phyloP scores from a whole-genome alignment of 1,284 basidiomycete genomes.

The Mrakiaceae sp. region DNA sequence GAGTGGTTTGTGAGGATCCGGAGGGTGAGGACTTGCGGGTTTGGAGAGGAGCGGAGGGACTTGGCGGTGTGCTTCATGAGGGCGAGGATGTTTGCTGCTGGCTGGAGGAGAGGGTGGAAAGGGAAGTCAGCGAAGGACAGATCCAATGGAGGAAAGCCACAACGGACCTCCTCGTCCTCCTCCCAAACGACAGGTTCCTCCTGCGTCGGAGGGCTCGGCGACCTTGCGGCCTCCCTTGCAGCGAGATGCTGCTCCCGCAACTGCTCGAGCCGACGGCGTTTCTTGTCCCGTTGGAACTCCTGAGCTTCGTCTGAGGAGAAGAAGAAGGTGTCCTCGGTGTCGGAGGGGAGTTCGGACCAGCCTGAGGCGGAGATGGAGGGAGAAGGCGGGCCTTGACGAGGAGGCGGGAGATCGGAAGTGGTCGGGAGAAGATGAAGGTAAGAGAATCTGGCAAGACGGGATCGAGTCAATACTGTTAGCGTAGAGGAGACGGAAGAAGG shows the following conservation, averaged over 20 bases:
- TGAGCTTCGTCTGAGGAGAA: slow-evolving; percentile 53
- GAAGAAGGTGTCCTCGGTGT: slow-evolving; percentile 68
- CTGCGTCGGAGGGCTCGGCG: slow-evolving; percentile 14
- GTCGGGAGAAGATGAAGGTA: slow-evolving; percentile 57
- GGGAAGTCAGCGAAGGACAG: background rate
- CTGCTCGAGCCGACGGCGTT: slow-evolving; percentile 48
- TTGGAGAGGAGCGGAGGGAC: slow-evolving; percentile 55
- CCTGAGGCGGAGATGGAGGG: slow-evolving; percentile 34
- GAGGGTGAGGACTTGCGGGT: slow-evolving; percentile 66
- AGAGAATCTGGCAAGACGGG: slow-evolving; percentile 51
- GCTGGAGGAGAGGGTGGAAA: slow-evolving; percentile 37
- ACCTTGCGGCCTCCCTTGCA: slow-evolving; percentile 33
- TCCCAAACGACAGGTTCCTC: slow-evolving; percentile 49
- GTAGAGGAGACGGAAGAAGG: slow-evolving; percentile 14
- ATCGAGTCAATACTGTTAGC: background rate
- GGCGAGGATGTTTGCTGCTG: slow-evolving; percentile 49
- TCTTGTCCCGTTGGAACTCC: slow-evolving; percentile 49
- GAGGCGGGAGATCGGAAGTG: slow-evolving; percentile 16
- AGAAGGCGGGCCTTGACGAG: slow-evolving; percentile 12
- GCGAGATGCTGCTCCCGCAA: slow-evolving; percentile 50
- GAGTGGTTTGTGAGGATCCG: slow-evolving; percentile 78
- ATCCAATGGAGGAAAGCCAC: background rate
- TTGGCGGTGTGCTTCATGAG: slow-evolving; percentile 64
- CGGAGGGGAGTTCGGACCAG: slow-evolving; percentile 71
- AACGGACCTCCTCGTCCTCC: slow-evolving; percentile 60